phyloP scores from a whole-genome alignment of 1,139 yeast genomes.

The Candida tropicalis region DNA sequence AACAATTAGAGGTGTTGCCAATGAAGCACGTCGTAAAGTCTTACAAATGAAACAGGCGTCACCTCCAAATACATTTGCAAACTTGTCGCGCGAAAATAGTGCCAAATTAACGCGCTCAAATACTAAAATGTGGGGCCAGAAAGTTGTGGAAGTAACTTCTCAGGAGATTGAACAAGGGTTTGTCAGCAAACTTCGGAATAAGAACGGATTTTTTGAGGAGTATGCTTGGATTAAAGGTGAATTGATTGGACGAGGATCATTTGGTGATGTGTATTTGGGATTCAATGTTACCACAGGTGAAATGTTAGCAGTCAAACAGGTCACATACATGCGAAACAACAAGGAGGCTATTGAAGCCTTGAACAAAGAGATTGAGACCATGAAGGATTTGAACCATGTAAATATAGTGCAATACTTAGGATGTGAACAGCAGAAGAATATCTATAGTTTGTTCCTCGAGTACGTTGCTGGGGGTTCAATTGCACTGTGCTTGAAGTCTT shows the following conservation, averaged over 20 bases:
- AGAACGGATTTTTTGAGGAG: conserved; percentile 70
- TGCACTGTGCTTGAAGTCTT: conserved; percentile 78
- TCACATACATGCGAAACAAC: conserved; percentile 35
- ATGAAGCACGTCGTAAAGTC: conserved; percentile 74
- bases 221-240: conserved; percentile 99
- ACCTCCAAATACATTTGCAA: conserved; percentile 16
- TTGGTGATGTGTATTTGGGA: conserved; percentile 94
- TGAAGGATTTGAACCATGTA: conserved; percentile 91
- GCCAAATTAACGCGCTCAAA: conserved; percentile 62
- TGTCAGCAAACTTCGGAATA: conserved; percentile 60
- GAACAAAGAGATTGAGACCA: conserved; percentile 88
- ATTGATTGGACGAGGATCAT: conserved; percentile 93
- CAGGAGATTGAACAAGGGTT: conserved; percentile 61
- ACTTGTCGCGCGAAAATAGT: conserved; percentile 13
- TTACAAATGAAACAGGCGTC: conserved; percentile 30
- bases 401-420: conserved; percentile 96
- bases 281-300: conserved; percentile 96
- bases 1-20: conserved; percentile 88
- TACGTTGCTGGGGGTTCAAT: conserved; percentile 98
- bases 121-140: conserved; percentile 98
- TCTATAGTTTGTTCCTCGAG: conserved; percentile 85
- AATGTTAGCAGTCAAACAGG: conserved; percentile 98
- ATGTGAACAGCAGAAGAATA: conserved; percentile 74
- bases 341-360: conserved; percentile 77
- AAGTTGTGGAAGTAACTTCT: conserved; percentile 87